Conservation (phyloP, 169 alveolate species). For the Plasmodium cynomolgi region DNA sequence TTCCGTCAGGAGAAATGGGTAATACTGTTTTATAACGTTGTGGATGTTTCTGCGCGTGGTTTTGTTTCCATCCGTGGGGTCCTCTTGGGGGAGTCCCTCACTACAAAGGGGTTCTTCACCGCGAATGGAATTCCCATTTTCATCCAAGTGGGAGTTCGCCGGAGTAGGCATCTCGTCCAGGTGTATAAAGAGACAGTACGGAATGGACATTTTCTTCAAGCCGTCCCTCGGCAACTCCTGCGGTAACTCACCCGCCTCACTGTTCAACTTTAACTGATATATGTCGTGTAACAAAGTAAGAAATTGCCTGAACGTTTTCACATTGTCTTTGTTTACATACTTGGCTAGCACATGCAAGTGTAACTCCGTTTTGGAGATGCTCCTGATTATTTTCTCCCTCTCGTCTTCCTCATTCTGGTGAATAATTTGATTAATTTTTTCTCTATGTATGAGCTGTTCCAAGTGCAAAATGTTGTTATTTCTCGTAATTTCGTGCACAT, state of each 20-base stretch:
- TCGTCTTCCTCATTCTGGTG: constrained; percentile 50
- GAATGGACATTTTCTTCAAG: background rate
- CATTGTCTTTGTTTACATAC: constrained; percentile 8
- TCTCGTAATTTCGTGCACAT: constrained; percentile 78
- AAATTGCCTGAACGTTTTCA: constrained; percentile 15
- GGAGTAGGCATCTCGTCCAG: background rate
- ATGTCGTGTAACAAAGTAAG: constrained; percentile 16
- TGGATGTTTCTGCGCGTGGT: constrained; percentile 39
- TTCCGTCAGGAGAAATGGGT: constrained; percentile 62
- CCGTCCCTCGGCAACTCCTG: background rate
- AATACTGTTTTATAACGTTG: constrained; percentile 25
- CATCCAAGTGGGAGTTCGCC: background rate
- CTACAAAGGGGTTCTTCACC: background rate
- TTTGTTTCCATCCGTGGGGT: background rate
- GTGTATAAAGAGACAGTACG: constrained; percentile 19
- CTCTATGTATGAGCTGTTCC: constrained; percentile 60
- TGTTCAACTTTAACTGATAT: constrained; percentile 12
- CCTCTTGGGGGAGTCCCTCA: background rate
- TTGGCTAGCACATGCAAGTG: constrained; percentile 9
- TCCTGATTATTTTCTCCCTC: constrained; percentile 7
- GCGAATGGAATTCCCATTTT: background rate
- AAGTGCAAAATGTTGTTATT: constrained; percentile 61
- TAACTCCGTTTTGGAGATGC: constrained; percentile 13
- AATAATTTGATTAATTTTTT: constrained; percentile 30
- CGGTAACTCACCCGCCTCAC: background rate